Percentiles rank a stretch among this genome's conserved stretches.
Conservation (phyloP, 2,329 filamentous ascomycete genomes). For the Thermothelomyces thermophilus region DNA sequence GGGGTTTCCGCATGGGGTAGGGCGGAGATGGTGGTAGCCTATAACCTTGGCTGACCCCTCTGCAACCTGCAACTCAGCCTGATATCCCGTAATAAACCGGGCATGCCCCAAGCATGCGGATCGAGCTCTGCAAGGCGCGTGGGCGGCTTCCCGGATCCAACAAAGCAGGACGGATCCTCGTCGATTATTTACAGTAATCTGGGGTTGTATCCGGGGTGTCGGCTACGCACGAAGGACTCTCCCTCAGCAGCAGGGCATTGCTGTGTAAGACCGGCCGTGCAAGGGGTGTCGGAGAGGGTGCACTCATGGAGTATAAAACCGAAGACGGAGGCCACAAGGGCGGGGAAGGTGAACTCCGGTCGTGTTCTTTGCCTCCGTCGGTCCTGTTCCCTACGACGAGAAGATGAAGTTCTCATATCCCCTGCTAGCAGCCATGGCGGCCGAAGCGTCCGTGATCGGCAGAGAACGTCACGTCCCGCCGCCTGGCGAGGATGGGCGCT, state of each 20-base stretch:
- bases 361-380: neutral
- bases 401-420: slow-evolving; percentile 22
- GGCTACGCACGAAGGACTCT: slow-evolving; percentile 10
- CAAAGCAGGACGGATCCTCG: neutral
- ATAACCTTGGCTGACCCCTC: slow-evolving; percentile 1
- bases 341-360: neutral
- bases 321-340: neutral
- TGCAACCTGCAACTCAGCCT: slow-evolving; percentile 8
- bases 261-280: neutral
- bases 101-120: slow-evolving; percentile 5
- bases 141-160: neutral
- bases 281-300: slow-evolving; percentile 1
- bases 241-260: too few relatives aligned
- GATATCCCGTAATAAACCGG: slow-evolving; percentile 4
- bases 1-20: slow-evolving; percentile 20
- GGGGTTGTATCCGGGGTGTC: slow-evolving; percentile 20
- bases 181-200: slow-evolving; percentile 13
- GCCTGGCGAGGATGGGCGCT: slow-evolving; percentile 30
- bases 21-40: slow-evolving; percentile 3
- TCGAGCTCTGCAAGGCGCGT: slow-evolving; percentile 1
- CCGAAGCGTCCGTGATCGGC: slow-evolving; percentile 11
- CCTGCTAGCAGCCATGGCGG: slow-evolving; percentile 22
- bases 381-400: slow-evolving; percentile 1
- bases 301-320: slow-evolving; percentile 9
- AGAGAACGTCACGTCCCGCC: slow-evolving; percentile 7